These are phyloP conservation scores for Candida anglica DNA, from an alignment of 805 yeast genomes.

Conservation along the genomic window DNA sequence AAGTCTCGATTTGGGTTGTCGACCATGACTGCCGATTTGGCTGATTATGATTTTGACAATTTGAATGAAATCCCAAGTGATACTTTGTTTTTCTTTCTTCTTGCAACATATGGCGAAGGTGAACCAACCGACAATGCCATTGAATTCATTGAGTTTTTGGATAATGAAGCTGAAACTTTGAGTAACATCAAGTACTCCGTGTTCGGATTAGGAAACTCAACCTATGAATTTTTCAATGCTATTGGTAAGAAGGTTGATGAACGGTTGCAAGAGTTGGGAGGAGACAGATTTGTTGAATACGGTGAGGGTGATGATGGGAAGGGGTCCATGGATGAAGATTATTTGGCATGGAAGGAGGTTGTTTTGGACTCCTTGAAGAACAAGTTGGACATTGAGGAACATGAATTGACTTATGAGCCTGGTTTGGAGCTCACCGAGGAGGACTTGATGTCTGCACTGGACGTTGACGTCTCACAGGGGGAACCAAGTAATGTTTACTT, in stretches of 20 bases:
- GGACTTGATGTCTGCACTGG: conserved; percentile 18
- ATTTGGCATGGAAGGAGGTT: conserved; percentile 84
- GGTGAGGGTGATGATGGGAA: conserved; percentile 96
- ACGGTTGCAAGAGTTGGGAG: conserved; percentile 59
- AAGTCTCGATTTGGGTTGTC: conserved; percentile 75
- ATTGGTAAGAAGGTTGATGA: conserved; percentile 63
- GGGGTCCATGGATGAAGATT: conserved; percentile 95
- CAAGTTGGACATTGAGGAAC: conserved; percentile 68
- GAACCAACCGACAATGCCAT: conserved; percentile 96
- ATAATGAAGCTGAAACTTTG: conserved; percentile 53
- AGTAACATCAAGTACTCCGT: conserved; percentile 61
- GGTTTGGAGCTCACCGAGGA: conserved; percentile 44
- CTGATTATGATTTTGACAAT: conserved; percentile 81
- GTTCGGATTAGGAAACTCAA: conserved; percentile 92
- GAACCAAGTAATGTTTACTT: conserved; percentile 64
- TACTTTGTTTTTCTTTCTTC: conserved; percentile 60
- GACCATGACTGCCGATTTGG: conserved; percentile 83
- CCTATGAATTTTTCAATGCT: conserved; percentile 88
- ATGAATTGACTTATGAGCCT: conserved; percentile 77
- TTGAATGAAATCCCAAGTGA: conserved; percentile 60
- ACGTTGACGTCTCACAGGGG: conserved; percentile 51
- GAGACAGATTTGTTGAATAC: conserved; percentile 63
- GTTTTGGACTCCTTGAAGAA: conserved; percentile 64
- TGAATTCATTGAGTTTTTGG: conserved; percentile 67
- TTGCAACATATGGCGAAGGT: conserved; percentile 98